These are phyloP conservation scores for Aspergillus ochraceus DNA, from an alignment of 2,329 filamentous ascomycete species.

Conservation along the genomic window DNA sequence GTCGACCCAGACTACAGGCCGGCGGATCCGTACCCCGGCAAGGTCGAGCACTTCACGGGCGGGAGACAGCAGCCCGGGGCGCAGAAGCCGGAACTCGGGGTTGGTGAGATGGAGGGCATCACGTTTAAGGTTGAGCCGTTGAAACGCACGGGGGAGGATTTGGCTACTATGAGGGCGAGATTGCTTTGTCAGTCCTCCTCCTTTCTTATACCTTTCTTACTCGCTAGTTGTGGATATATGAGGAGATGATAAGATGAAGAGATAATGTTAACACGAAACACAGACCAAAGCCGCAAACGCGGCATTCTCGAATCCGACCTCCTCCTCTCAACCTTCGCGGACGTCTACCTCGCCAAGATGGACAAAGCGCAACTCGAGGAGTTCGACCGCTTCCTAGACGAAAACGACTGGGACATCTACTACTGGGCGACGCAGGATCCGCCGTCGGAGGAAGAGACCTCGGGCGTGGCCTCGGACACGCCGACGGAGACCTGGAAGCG, in stretches of 20 bases:
- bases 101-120: slow-evolving; percentile 85
- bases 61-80: slow-evolving; percentile 57
- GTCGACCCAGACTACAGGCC: slow-evolving; percentile 58
- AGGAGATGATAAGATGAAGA: neutral
- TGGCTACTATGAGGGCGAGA: slow-evolving; percentile 81
- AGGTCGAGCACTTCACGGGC: slow-evolving; percentile 65
- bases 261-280: neutral
- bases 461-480: slow-evolving; percentile 33
- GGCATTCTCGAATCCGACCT: slow-evolving; percentile 95
- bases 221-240: neutral
- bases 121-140: slow-evolving; percentile 89
- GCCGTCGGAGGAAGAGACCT: slow-evolving; percentile 32
- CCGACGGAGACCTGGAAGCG: slow-evolving; percentile 51
- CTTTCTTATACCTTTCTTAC: neutral
- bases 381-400: slow-evolving; percentile 92
- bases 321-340: slow-evolving; percentile 91
- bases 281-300: slow-evolving; percentile 95
- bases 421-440: slow-evolving; percentile 96
- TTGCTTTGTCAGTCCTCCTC: slow-evolving; percentile 59
- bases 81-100: slow-evolving; percentile 66
- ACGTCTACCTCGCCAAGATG: slow-evolving; percentile 75
- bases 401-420: slow-evolving; percentile 99
- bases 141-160: slow-evolving; percentile 77
- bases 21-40: slow-evolving; percentile 61
- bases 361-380: slow-evolving; percentile 69